A percentile compares a stretch with the other conserved stretches of the same genome.
Evolutionary conservation across 1,284 basidiomycete species (phyloP).

Genomic region (Cerioporus squamosus): DNA sequence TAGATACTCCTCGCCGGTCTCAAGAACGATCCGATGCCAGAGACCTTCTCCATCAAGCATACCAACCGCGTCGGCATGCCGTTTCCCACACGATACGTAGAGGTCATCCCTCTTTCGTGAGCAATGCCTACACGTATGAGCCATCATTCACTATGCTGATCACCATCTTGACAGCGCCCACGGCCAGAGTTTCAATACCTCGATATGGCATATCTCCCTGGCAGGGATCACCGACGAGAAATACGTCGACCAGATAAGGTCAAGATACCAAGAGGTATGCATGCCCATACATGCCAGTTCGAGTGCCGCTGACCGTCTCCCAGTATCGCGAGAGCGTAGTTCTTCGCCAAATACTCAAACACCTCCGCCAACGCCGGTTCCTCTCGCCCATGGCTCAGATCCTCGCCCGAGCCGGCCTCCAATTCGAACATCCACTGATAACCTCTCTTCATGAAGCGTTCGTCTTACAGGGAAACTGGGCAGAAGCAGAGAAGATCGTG

Average conservation of each 20-base stretch:
- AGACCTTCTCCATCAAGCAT: constrained; percentile 64
- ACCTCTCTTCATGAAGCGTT: constrained; percentile 68
- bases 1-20: constrained; percentile 60
- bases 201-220: constrained; percentile 75
- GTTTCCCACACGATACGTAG: constrained; percentile 70
- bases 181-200: constrained; percentile 72
- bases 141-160: background rate
- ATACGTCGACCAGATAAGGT: constrained; percentile 57
- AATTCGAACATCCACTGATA: constrained; percentile 74
- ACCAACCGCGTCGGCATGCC: constrained; percentile 56
- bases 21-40: constrained; percentile 65
- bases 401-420: constrained; percentile 58
- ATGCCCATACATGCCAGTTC: constrained; percentile 11
- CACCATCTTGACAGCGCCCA: constrained; percentile 50
- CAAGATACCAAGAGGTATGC: constrained; percentile 62
- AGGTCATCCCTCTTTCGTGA: constrained; percentile 75
- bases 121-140: constrained; percentile 26
- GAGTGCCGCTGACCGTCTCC: constrained; percentile 12
- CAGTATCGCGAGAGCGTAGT: constrained; percentile 70
- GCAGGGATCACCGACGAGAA: constrained; percentile 57
- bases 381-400: constrained; percentile 69
- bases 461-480: constrained; percentile 71
- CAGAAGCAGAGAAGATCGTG: constrained; percentile 59
- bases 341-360: constrained; percentile 75
- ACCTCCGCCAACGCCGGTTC: constrained; percentile 77